Percentiles rank a stretch among this genome's conserved stretches.
phyloP scores from a whole-genome alignment of 1,139 yeast species.

The Debaryomycetaceae sp. region DNA sequence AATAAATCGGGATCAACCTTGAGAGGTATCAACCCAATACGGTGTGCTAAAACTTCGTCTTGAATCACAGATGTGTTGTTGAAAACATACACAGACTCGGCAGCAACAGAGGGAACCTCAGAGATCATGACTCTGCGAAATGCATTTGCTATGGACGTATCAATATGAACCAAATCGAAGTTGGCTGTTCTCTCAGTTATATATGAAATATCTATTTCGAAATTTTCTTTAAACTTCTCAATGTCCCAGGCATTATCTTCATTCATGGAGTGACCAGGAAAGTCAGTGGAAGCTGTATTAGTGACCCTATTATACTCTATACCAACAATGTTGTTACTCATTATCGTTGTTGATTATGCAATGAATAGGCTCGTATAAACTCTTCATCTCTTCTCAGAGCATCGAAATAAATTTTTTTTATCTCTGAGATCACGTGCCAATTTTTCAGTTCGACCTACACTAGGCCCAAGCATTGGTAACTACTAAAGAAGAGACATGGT shows the following conservation, averaged over 20 bases:
- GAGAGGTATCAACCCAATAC: slow-evolving; percentile 89
- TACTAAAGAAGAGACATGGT: no score
- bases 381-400: background rate
- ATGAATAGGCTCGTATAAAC: background rate
- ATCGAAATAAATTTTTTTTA: slow-evolving; percentile 7
- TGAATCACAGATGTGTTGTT: slow-evolving; percentile 96
- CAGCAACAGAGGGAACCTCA: slow-evolving; percentile 94
- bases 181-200: slow-evolving; percentile 71
- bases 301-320: slow-evolving; percentile 91
- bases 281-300: slow-evolving; percentile 81
- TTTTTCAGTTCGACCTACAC: no score
- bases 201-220: slow-evolving; percentile 67
- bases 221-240: slow-evolving; percentile 68
- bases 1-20: slow-evolving; percentile 88
- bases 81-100: slow-evolving; percentile 84
- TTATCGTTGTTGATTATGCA: slow-evolving; percentile 9
- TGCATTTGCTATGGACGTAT: slow-evolving; percentile 92
- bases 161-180: slow-evolving; percentile 82
- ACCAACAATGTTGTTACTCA: slow-evolving; percentile 66
- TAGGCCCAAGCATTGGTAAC: no score
- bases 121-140: slow-evolving; percentile 96
- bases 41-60: slow-evolving; percentile 93
- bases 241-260: slow-evolving; percentile 80
- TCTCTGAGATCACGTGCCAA: slow-evolving; percentile 1
- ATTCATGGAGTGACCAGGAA: slow-evolving; percentile 72